A percentile compares a stretch with the other conserved stretches of the same genome.
phyloP scores from a whole-genome alignment of 202 grass and related monocot species.

The Elaeis oleifera region DNA sequence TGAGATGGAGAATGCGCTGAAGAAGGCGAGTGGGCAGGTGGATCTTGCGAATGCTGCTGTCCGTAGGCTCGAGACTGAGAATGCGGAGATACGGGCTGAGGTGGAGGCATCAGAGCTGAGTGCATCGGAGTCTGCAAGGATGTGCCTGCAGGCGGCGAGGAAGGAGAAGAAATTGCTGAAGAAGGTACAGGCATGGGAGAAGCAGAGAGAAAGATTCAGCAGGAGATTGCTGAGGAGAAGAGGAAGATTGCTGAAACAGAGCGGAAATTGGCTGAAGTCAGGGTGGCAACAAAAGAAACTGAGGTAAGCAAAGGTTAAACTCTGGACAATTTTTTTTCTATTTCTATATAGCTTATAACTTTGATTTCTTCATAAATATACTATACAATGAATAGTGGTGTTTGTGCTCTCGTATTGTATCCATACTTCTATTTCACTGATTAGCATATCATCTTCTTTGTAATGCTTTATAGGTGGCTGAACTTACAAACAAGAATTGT shows the following conservation, averaged over 20 bases:
- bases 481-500: no score
- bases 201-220: conserved; percentile 55
- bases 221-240: conserved; percentile 58
- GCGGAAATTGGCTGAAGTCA: conserved; percentile 48
- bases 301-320: conserved; percentile 47
- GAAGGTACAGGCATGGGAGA: conserved; percentile 60
- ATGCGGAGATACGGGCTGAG: conserved; percentile 92
- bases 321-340: neutral
- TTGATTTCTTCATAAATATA: no score
- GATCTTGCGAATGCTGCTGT: conserved; percentile 71
- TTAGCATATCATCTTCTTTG: no score
- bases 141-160: conserved; percentile 47
- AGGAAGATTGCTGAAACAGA: conserved; percentile 39
- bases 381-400: no score
- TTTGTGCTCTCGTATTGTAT: no score
- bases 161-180: conserved; percentile 80
- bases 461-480: no score
- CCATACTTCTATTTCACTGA: no score
- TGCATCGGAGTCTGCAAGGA: conserved; percentile 71
- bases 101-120: conserved; percentile 88
- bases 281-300: conserved; percentile 39
- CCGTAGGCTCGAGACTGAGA: conserved; percentile 75
- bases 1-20: conserved; percentile 69
- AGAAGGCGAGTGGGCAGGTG: conserved; percentile 82
- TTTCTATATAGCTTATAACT: neutral